These are phyloP conservation scores for Cyberlindnera maclurae DNA, from an alignment of 805 yeast species.

Conservation along the genomic window DNA sequence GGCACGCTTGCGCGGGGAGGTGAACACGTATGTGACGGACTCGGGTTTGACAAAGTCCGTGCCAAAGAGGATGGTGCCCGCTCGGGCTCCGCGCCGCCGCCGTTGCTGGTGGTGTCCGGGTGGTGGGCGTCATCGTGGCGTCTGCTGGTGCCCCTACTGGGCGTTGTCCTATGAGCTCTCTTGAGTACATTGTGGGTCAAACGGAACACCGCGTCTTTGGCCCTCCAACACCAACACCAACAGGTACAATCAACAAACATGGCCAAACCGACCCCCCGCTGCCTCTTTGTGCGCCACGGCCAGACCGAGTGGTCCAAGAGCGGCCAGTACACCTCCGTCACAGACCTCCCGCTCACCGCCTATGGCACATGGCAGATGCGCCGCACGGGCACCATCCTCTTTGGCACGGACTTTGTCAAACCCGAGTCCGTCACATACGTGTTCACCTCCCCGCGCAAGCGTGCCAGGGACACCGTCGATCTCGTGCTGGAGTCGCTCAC, in stretches of 20 bases:
- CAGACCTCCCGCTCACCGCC: slow-evolving; percentile 73
- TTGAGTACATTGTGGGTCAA: too few relatives aligned
- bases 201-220: too few relatives aligned
- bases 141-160: neutral
- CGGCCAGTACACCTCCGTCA: slow-evolving; percentile 85
- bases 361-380: slow-evolving; percentile 74
- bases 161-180: too few relatives aligned
- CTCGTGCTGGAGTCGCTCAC: slow-evolving; percentile 48
- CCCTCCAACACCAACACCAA: too few relatives aligned
- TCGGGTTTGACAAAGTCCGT: slow-evolving; percentile 57
- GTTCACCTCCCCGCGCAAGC: slow-evolving; percentile 70
- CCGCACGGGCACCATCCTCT: slow-evolving; percentile 63
- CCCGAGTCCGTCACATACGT: slow-evolving; percentile 57
- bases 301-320: slow-evolving; percentile 95
- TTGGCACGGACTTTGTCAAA: slow-evolving; percentile 58
- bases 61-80: slow-evolving; percentile 68
- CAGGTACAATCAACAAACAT: neutral
- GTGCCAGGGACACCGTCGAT: slow-evolving; percentile 73
- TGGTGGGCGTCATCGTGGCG: too few relatives aligned
- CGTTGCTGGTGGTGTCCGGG: too few relatives aligned
- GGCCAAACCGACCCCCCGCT: slow-evolving; percentile 49
- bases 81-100: too few relatives aligned
- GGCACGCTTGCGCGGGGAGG: slow-evolving; percentile 82
- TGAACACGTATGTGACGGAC: slow-evolving; percentile 54
- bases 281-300: slow-evolving; percentile 72